A percentile compares a stretch with the other conserved stretches of the same genome.
Evolutionary conservation across 2,329 filamentous ascomycete species (phyloP).

Genomic region (Apiospora rasikravindrae): DNA sequence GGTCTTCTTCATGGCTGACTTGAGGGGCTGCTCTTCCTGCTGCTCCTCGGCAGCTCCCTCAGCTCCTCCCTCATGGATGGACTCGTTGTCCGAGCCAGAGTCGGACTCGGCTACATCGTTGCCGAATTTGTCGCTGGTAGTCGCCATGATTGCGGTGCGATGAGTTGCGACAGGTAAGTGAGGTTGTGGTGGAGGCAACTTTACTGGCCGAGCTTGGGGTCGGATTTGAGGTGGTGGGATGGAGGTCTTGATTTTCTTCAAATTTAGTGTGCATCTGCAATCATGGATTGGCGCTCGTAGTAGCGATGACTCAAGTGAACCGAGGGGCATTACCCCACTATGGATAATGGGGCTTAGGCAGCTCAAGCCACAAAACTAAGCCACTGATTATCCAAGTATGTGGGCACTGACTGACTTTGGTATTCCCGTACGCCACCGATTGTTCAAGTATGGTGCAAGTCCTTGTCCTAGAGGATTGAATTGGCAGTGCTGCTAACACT

Average conservation of each 20-base stretch:
- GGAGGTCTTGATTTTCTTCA: slow-evolving; percentile 18
- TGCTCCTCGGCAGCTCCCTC: slow-evolving; percentile 61
- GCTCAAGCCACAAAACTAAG: neutral
- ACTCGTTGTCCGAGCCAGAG: slow-evolving; percentile 67
- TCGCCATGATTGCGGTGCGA: slow-evolving; percentile 18
- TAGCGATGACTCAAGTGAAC: slow-evolving; percentile 18
- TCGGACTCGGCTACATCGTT: slow-evolving; percentile 75
- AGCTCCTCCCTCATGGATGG: slow-evolving; percentile 53
- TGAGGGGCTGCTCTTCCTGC: slow-evolving; percentile 69
- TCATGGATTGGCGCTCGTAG: slow-evolving; percentile 13
- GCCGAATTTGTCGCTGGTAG: slow-evolving; percentile 61
- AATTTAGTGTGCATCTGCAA: slow-evolving; percentile 19
- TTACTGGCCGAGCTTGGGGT: slow-evolving; percentile 14
- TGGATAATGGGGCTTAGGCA: neutral
- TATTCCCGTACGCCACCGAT: neutral
- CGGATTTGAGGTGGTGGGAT: slow-evolving; percentile 16
- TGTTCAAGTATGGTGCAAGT: neutral
- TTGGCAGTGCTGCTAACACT: neutral
- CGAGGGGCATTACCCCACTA: slow-evolving; percentile 20
- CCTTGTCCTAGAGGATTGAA: neutral
- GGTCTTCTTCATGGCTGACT: slow-evolving; percentile 86
- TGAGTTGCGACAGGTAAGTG: neutral
- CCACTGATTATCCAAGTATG: neutral
- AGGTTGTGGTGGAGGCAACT: slow-evolving; percentile 12
- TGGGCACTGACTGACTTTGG: too few species aligned